A percentile compares a stretch with the other conserved stretches of the same genome.
These are phyloP conservation scores for Corymbia maculata DNA, from an alignment of 345 rosid genomes.

Conservation along the genomic window DNA sequence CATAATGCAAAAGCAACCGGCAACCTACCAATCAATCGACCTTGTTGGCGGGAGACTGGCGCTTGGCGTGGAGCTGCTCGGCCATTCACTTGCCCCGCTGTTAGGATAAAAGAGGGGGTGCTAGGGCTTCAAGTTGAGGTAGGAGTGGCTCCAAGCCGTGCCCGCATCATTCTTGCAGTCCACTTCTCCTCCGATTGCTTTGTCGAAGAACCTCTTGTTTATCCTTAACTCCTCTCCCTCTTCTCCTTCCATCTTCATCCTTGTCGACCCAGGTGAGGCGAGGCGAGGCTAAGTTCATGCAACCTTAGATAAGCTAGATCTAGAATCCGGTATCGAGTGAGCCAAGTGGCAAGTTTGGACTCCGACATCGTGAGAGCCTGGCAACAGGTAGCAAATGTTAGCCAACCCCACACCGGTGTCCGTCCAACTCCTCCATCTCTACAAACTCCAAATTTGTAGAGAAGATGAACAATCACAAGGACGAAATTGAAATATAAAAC, in stretches of 20 bases:
- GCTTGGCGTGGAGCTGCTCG: accelerated
- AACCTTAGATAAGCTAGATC: neutral
- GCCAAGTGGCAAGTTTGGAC: neutral
- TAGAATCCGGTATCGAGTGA: neutral
- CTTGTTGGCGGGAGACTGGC: accelerated
- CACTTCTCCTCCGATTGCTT: neutral
- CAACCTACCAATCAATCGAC: too few relatives aligned
- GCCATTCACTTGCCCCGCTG: too few relatives aligned
- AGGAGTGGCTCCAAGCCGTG: too few relatives aligned
- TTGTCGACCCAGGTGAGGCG: neutral
- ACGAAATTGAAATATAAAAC: neutral
- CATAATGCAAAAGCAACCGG: accelerated
- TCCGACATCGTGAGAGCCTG: too few relatives aligned
- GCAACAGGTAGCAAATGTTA: neutral
- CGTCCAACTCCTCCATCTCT: neutral
- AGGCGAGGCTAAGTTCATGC: neutral
- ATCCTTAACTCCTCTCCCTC: neutral
- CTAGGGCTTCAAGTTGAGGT: too few relatives aligned
- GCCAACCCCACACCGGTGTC: neutral
- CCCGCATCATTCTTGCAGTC: too few relatives aligned
- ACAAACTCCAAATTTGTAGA: neutral
- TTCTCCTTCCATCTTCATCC: neutral
- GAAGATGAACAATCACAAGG: neutral
- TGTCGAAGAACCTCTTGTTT: neutral
- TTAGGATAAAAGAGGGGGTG: too few relatives aligned